These are phyloP conservation scores for Didymellaceae sp. DNA, from an alignment of 2,329 filamentous ascomycete species.

Conservation along the genomic window DNA sequence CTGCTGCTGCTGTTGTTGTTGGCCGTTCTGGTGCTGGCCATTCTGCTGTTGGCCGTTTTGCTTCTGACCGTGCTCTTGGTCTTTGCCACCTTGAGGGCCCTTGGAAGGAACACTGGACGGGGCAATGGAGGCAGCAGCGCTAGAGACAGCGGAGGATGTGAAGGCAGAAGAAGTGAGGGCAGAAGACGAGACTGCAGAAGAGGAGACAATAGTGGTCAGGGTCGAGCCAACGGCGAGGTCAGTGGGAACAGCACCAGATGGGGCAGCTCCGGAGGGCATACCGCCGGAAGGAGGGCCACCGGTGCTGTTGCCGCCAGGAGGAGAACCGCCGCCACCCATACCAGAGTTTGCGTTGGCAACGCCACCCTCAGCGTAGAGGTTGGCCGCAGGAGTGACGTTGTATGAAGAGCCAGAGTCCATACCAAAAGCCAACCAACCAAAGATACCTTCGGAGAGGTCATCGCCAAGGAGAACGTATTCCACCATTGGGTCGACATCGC, in stretches of 20 bases:
- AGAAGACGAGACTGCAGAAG: conserved; percentile 5
- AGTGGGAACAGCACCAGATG: conserved; percentile 3
- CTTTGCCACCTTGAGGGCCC: conserved; percentile 11
- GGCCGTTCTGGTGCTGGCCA: conserved; percentile 1
- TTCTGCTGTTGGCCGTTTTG: conserved; percentile 9
- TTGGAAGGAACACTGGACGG: conserved; percentile 1
- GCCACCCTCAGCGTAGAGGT: conserved; percentile 37
- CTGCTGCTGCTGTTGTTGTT: conserved; percentile 16
- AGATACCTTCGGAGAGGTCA: conserved; percentile 42
- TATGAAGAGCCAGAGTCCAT: conserved; percentile 33
- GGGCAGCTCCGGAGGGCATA: conserved; percentile 2
- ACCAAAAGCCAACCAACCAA: conserved; percentile 46
- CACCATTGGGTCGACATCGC: conserved; percentile 61
- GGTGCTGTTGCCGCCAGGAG: conserved; percentile 18
- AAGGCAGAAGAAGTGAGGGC: background rate
- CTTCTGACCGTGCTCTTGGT: background rate
- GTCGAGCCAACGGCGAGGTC: conserved; percentile 10
- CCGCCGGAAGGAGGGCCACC: conserved; percentile 5
- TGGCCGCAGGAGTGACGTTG: conserved; percentile 38
- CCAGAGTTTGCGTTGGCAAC: conserved; percentile 33
- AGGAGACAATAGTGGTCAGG: conserved; percentile 12
- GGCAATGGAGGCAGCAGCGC: background rate
- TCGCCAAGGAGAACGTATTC: conserved; percentile 66
- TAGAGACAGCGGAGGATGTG: conserved; percentile 1
- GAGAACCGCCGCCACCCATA: conserved; percentile 23